Percentiles rank a stretch among this genome's conserved stretches.
These are phyloP conservation scores for Hypoxylon sp. DNA, from an alignment of 2,329 filamentous ascomycete species.

Conservation along the genomic window DNA sequence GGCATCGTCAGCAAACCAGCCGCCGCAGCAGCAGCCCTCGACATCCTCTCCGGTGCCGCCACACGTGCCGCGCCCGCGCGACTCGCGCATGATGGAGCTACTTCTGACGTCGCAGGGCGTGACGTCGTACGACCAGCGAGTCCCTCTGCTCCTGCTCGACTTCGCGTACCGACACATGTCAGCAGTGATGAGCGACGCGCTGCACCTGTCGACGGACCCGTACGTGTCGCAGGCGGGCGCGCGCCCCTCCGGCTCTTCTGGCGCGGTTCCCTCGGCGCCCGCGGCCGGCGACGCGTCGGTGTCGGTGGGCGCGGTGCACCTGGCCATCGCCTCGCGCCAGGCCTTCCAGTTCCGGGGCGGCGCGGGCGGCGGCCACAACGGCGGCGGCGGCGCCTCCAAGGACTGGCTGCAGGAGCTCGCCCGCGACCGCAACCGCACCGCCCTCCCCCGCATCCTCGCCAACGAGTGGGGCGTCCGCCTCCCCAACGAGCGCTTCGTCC, in stretches of 20 bases:
- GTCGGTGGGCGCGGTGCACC: constrained; percentile 70
- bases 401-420: constrained; percentile 82
- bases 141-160: constrained; percentile 83
- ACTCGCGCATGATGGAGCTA: constrained; percentile 80
- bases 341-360: constrained; percentile 72
- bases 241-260: constrained; percentile 58
- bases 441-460: constrained; percentile 67
- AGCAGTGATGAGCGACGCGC: constrained; percentile 72
- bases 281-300: constrained; percentile 63
- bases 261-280: constrained; percentile 57
- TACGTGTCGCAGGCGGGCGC: constrained; percentile 67
- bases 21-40: constrained; percentile 40
- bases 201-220: constrained; percentile 73
- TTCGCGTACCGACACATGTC: constrained; percentile 86
- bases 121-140: constrained; percentile 80
- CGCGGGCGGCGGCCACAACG: constrained; percentile 53
- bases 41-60: constrained; percentile 29
- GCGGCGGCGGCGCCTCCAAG: constrained; percentile 66
- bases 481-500: constrained; percentile 72
- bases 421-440: constrained; percentile 71
- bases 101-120: constrained; percentile 82
- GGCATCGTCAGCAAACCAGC: constrained; percentile 27
- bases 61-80: constrained; percentile 70
- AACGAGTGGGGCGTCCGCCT: constrained; percentile 73
- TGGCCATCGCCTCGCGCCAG: constrained; percentile 74